A percentile compares a stretch with the other conserved stretches of the same genome.
These are phyloP conservation scores for Metrosideros polymorpha DNA, from an alignment of 441 rosid species.

Conservation along the genomic window DNA sequence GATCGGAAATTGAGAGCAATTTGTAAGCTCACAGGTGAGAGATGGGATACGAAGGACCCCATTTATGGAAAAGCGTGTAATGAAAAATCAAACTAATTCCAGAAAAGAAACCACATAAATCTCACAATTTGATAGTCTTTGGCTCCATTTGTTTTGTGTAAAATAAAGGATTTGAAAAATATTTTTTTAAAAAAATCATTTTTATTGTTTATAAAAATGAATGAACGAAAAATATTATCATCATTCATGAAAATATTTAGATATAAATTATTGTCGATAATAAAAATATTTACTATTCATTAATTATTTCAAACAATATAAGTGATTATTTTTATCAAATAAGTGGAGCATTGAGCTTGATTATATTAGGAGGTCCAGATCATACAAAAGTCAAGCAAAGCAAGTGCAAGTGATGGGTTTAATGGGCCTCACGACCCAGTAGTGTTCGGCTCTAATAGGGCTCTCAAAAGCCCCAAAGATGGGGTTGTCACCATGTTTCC, in stretches of 20 bases:
- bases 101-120: neutral
- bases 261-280: neutral
- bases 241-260: neutral
- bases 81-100: neutral
- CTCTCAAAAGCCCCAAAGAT: neutral
- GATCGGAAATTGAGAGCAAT: neutral
- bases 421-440: neutral
- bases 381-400: neutral
- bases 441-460: neutral
- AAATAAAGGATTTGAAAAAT: neutral
- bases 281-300: neutral
- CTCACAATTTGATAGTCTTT: neutral
- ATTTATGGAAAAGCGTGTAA: neutral
- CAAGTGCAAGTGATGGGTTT: neutral
- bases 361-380: neutral
- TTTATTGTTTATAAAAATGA: neutral
- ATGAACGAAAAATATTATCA: neutral
- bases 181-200: fast-evolving
- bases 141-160: neutral
- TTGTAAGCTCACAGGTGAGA: neutral
- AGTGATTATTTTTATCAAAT: neutral
- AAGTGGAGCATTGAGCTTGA: fast-evolving
- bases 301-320: neutral
- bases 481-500: neutral
- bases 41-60: neutral